Base-by-base conservation (phyloP, 176 grass and related monocot species). In the Oryza longistaminata region DNA sequence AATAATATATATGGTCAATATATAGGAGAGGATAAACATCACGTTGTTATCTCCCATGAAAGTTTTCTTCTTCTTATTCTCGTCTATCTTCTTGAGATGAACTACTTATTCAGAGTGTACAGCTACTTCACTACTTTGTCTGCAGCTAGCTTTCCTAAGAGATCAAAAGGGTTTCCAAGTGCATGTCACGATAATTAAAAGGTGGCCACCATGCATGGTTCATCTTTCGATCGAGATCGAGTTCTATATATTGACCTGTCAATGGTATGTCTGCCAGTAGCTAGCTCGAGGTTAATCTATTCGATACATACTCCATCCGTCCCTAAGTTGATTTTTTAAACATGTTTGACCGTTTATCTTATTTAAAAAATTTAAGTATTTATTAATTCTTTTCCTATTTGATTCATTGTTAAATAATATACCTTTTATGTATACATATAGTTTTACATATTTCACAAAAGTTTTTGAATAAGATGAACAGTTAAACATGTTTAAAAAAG, bases 261-360 rank as follows among this genome's bases (percentile, higher is more conserved):
- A 61, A 75, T 37, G 81, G 26, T 73, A 50, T 87, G 86, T 50
- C 66, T 88, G 58, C 68, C 87, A 79, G 9, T 68, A 58, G 39
- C 39, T 40, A 40, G 53, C 53, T 58, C 19, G 53, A 19, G 53
- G 19, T 58, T 58, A 58, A 58, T 3, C n/a, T n/a, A 2, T 7
- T 8, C 11, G 40, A 71, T 10, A 40, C 26, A 11, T 15, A 31
- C 2, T 31, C 2, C 29, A 2, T 31, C 29, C 29, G 29, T 2
- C 0, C 0, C 2, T 31, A 31, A 31, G 29, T 31, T 31, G 2
- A 31, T 31, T 31, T 31, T 31, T 31, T 31, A 31, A 31, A 31
- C 29, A 31, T 31, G 2, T 31, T 31, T 31, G 2, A 31, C 29
- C 29, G 29, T 31, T 31, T 2, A 31, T 31, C 29, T 31, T 31